These are phyloP conservation scores for Yamadazyma diospyri DNA, from an alignment of 1,139 yeast species.

Conservation along the genomic window DNA sequence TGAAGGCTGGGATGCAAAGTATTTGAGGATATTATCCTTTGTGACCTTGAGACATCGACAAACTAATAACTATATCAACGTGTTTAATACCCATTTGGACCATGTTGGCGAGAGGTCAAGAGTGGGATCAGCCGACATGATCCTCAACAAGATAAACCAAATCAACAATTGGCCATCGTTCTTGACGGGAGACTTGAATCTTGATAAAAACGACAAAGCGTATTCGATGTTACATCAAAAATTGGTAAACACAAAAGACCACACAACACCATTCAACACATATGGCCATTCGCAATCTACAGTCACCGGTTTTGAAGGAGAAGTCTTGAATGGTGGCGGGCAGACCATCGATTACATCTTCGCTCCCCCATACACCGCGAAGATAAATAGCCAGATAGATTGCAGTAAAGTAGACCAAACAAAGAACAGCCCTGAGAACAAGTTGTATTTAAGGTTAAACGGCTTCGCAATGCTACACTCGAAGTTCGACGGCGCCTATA, in stretches of 20 bases:
- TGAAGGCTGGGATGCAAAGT: slow-evolving; percentile 57
- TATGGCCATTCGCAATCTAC: slow-evolving; percentile 46
- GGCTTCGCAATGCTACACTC: slow-evolving; percentile 48
- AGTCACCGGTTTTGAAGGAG: slow-evolving; percentile 49
- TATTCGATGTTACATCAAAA: slow-evolving; percentile 32
- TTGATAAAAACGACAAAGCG: slow-evolving; percentile 47
- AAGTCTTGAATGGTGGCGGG: slow-evolving; percentile 25
- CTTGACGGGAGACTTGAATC: slow-evolving; percentile 52
- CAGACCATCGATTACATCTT: slow-evolving; percentile 51
- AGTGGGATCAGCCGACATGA: slow-evolving; percentile 43
- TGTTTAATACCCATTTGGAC: slow-evolving; percentile 60
- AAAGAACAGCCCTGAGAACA: slow-evolving; percentile 11
- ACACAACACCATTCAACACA: slow-evolving; percentile 23
- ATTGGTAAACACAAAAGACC: slow-evolving; percentile 28
- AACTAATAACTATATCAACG: slow-evolving; percentile 31
- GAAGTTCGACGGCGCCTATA: slow-evolving; percentile 37
- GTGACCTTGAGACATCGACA: slow-evolving; percentile 33
- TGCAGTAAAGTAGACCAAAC: slow-evolving; percentile 16
- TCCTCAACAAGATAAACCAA: slow-evolving; percentile 35
- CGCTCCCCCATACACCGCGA: slow-evolving; percentile 31
- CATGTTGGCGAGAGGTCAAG: slow-evolving; percentile 50
- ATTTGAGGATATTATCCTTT: slow-evolving; percentile 44
- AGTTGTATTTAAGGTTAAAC: slow-evolving; percentile 20
- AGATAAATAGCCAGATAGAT: slow-evolving; percentile 17
- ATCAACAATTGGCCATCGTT: slow-evolving; percentile 42